Percentiles rank a stretch among this genome's conserved stretches.
phyloP scores from a whole-genome alignment of 164 flowering plant genomes.

The Paratinospora sagittata region DNA sequence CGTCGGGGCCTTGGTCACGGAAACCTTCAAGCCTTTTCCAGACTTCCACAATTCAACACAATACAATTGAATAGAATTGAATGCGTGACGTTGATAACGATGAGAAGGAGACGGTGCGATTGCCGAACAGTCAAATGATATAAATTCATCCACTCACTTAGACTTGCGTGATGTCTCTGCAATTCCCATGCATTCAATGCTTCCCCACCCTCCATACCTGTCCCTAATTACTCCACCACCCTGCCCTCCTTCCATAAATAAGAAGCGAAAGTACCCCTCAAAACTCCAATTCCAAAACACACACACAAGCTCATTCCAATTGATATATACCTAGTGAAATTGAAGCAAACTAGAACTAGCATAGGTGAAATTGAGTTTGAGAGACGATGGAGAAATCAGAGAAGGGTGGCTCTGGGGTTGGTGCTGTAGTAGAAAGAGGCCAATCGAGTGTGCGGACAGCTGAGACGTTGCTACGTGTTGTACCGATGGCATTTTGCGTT shows the following conservation, averaged over 20 bases:
- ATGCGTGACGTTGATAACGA: neutral
- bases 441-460: constrained; percentile 30
- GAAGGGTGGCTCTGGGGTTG: neutral
- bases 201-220: constrained; percentile 3
- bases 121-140: neutral
- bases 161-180: neutral
- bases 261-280: neutral
- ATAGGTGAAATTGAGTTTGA: neutral
- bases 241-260: neutral
- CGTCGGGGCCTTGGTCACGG: too few relatives aligned
- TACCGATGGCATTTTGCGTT: constrained; percentile 60
- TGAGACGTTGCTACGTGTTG: constrained; percentile 59
- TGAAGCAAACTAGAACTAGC: neutral
- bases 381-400: constrained; percentile 3
- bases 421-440: constrained; percentile 1
- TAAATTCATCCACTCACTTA: neutral
- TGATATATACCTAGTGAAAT: too few relatives aligned
- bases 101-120: neutral
- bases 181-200: neutral
- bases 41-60: too few relatives aligned
- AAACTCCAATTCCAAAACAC: neutral
- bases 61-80: too few relatives aligned
- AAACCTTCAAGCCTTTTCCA: too few relatives aligned
- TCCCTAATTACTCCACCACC: neutral
- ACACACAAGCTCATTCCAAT: neutral